Conservation (phyloP, 2,329 filamentous ascomycete species). For the Penicillium sp. region DNA sequence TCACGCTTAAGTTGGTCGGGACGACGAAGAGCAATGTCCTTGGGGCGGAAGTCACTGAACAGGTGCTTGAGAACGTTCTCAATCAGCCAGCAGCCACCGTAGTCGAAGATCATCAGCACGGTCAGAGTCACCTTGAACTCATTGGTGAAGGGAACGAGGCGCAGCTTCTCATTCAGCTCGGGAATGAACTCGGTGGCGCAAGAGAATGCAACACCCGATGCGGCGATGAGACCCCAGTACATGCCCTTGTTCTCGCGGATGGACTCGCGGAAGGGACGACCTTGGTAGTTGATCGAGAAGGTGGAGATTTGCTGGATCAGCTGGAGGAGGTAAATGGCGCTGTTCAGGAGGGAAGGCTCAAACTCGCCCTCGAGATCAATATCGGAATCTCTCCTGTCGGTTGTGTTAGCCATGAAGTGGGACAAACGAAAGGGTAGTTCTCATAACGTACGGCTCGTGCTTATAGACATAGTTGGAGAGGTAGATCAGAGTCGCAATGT, state of each 20-base stretch:
- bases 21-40: conserved; percentile 84
- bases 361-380: conserved; percentile 96
- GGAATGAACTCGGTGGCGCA: conserved; percentile 95
- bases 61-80: conserved; percentile 79
- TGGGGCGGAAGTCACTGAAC: conserved; percentile 89
- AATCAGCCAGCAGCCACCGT: conserved; percentile 78
- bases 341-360: conserved; percentile 88
- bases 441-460: conserved; percentile 71
- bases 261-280: conserved; percentile 92
- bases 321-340: conserved; percentile 92
- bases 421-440: neutral
- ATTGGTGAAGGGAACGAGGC: conserved; percentile 80
- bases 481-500: conserved; percentile 92
- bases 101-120: conserved; percentile 80
- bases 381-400: conserved; percentile 52
- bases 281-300: conserved; percentile 99
- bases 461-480: conserved; percentile 83
- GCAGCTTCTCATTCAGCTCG: conserved; percentile 90
- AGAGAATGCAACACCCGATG: conserved; percentile 85
- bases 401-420: conserved; percentile 31
- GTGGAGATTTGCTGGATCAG: conserved; percentile 99
- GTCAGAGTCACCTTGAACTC: conserved; percentile 92
- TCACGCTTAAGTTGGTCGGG: conserved; percentile 84
- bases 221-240: conserved; percentile 93
- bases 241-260: conserved; percentile 95